Conservation (phyloP, 192 early-diverging fungal species). For the Gonapodya prolifera region DNA sequence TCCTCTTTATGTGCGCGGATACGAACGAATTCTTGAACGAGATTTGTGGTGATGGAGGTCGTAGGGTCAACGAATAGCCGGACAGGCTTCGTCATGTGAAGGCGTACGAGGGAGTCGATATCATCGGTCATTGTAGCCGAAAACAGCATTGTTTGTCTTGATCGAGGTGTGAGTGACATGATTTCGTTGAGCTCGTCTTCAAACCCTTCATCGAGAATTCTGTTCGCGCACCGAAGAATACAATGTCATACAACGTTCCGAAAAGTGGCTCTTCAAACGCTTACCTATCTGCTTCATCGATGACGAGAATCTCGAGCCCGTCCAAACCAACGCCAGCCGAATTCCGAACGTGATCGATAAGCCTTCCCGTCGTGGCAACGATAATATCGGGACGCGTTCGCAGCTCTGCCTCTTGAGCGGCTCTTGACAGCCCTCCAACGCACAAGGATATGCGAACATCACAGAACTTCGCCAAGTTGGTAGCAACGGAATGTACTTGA, state of each 20-base stretch:
- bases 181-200: slow-evolving; percentile 91
- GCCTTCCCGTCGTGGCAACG: slow-evolving; percentile 94
- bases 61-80: slow-evolving; percentile 76
- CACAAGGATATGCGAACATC: slow-evolving; percentile 78
- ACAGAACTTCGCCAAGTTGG: slow-evolving; percentile 72
- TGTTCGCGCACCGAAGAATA: slow-evolving; percentile 4
- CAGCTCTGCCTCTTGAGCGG: slow-evolving; percentile 79
- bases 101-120: slow-evolving; percentile 54
- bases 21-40: slow-evolving; percentile 93
- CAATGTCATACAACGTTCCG: neutral
- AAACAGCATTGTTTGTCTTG: slow-evolving; percentile 96
- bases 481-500: slow-evolving; percentile 87
- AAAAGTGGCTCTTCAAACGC: neutral
- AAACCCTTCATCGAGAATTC: slow-evolving; percentile 97
- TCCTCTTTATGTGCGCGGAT: slow-evolving; percentile 75
- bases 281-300: slow-evolving; percentile 95
- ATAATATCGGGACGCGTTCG: slow-evolving; percentile 77
- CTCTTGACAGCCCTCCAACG: slow-evolving; percentile 78
- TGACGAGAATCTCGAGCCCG: slow-evolving; percentile 85
- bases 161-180: slow-evolving; percentile 70
- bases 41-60: slow-evolving; percentile 58
- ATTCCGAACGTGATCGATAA: slow-evolving; percentile 96
- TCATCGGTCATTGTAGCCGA: slow-evolving; percentile 99
- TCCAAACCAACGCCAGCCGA: slow-evolving; percentile 78
- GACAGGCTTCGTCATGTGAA: slow-evolving; percentile 82